Conservation (phyloP, 2,329 filamentous ascomycete genomes). For the Camptophora hylomeconis region DNA sequence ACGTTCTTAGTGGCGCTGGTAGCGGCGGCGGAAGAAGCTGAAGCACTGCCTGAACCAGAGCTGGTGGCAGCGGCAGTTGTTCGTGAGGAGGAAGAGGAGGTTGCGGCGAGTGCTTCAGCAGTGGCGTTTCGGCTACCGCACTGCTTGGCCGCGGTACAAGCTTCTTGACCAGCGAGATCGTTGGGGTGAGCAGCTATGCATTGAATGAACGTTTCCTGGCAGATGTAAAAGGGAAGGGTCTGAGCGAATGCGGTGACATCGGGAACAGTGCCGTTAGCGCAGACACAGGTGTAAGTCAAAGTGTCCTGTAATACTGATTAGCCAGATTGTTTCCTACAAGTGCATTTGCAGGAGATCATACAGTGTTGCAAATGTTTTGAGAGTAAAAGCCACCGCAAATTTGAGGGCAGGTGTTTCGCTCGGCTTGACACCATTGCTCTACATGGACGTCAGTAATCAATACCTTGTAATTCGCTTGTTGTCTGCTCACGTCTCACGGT, state of each 20-base stretch:
- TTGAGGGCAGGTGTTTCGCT: constrained; percentile 46
- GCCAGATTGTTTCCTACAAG: constrained; percentile 8
- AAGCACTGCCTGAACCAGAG: constrained; percentile 20
- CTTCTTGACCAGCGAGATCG: constrained; percentile 31
- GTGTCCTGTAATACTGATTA: constrained; percentile 25
- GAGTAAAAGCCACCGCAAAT: constrained; percentile 41
- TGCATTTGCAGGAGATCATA: constrained; percentile 27
- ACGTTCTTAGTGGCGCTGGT: constrained; percentile 25
- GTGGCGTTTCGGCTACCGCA: constrained; percentile 41
- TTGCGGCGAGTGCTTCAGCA: constrained; percentile 20
- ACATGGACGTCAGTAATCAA: constrained; percentile 4
- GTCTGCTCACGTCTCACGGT: constrained; percentile 13
- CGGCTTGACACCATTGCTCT: constrained; percentile 45
- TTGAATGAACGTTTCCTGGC: constrained; percentile 37
- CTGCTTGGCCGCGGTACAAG: constrained; percentile 34
- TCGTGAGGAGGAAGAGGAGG: constrained; percentile 18
- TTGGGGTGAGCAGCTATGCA: constrained; percentile 35
- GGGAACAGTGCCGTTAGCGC: constrained; percentile 41
- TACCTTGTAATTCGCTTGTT: neutral
- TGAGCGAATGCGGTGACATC: constrained; percentile 43
- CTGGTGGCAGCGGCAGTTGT: constrained; percentile 22
- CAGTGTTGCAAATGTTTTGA: constrained; percentile 43
- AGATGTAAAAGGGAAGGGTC: constrained; percentile 49
- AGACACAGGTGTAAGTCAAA: constrained; percentile 45
- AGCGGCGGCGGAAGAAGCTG: constrained; percentile 22